Base-by-base conservation (phyloP, 2,329 filamentous ascomycete species). In the Colletotrichum theobromicola region DNA sequence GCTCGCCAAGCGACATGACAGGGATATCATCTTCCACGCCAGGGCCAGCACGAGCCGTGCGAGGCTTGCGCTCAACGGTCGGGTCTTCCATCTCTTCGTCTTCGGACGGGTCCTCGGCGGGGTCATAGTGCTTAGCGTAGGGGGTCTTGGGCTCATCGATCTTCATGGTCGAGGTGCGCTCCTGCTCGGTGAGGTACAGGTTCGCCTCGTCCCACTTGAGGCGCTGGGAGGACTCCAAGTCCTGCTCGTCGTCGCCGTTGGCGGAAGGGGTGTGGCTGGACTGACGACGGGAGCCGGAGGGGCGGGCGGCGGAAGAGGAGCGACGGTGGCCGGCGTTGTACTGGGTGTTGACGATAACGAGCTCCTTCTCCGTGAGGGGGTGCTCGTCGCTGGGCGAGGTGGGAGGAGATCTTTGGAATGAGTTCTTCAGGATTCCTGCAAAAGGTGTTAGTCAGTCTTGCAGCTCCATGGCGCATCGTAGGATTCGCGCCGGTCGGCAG, bases 161-260 rank as follows among this genome's bases (percentile, higher is more conserved):
- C 89, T 98, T 99, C 97, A 99, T 99, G 74, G 96, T 98, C 76
- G 94, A 93, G 74, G 93, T 95, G 85, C 94, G 96, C 85, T 98
- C 95, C 85, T 98, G 96, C 86, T 99, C 97, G 9, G 97, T 97
- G 67, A 99, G 90, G 85, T 98, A 99, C 35, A 99, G 90, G 82
- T 99, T 99, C 60, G 95, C 97, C 87, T 99, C 97, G 84, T 99
- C 97, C 97, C 97, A 99, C 87, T 98, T 98, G 78, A 99, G 89
- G 76, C 95, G 93, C 76, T 94, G 93, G 73, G 90, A 93, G 72
- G 88, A 89, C 63, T 92, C 90, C 21, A 87, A 83, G 55, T 90
- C 87, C 60, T 87, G 84, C 26, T 87, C 86, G 75, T 86, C 83
- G 67, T 81, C 84, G 74, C 80, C 83, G 66, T 86, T 84, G 75